These are phyloP conservation scores for Onygena corvina DNA, from an alignment of 2,329 filamentous ascomycete species.

Conservation along the genomic window DNA sequence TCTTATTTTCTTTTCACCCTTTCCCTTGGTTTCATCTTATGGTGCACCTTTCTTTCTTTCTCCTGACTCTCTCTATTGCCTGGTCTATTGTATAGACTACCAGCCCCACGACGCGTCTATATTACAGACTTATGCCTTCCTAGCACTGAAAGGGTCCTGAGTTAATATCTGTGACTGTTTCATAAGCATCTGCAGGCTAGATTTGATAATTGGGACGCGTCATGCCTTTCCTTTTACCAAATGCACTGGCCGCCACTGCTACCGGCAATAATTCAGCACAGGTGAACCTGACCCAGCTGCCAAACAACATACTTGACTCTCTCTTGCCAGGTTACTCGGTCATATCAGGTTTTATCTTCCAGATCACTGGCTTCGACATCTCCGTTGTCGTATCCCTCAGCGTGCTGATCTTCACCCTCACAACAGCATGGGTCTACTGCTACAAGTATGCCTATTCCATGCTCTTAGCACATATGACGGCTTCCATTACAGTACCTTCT, in stretches of 20 bases:
- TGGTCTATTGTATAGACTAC: neutral
- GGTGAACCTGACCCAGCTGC: conserved; percentile 26
- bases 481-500: conserved; percentile 40
- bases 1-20: no score
- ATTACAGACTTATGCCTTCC: no score
- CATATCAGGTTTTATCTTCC: conserved; percentile 34
- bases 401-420: conserved; percentile 32
- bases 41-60: no score
- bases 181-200: neutral
- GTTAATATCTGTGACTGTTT: neutral
- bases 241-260: neutral
- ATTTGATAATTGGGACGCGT: neutral
- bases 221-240: conserved; percentile 6
- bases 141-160: neutral
- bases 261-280: conserved; percentile 6
- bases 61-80: neutral
- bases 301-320: conserved; percentile 38
- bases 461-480: conserved; percentile 31
- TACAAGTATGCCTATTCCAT: conserved; percentile 22
- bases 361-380: conserved; percentile 38
- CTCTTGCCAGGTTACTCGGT: conserved; percentile 42
- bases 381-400: conserved; percentile 36
- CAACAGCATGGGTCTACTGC: conserved; percentile 29
- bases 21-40: no score
- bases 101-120: conserved; percentile 3